These are phyloP conservation scores for Colletotrichum tabaci DNA, from an alignment of 2,329 filamentous ascomycete species.

Conservation along the genomic window DNA sequence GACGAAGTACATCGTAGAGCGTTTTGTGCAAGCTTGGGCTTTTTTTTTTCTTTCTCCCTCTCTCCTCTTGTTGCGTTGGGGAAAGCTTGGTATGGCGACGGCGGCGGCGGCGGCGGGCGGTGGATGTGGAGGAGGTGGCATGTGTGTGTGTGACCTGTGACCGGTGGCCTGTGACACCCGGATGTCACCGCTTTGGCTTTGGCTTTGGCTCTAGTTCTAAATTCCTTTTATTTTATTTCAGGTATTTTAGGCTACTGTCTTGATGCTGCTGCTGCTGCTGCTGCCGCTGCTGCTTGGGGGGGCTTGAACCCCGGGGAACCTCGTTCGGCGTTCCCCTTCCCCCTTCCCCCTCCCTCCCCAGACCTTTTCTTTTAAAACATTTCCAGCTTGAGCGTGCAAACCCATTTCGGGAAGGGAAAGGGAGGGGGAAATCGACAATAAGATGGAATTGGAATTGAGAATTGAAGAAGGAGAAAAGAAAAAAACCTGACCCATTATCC, in stretches of 20 bases:
- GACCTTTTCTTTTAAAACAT: neutral
- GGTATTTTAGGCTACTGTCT: neutral
- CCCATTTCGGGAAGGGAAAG: no score
- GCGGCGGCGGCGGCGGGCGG: no score
- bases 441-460: no score
- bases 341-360: neutral
- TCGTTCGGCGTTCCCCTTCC: no score
- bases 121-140: no score
- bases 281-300: no score
- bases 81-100: neutral
- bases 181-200: conserved; percentile 15
- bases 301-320: no score
- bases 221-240: neutral
- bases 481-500: neutral
- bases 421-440: no score
- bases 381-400: neutral
- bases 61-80: neutral
- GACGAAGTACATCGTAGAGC: neutral
- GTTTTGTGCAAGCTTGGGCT: conserved; percentile 1
- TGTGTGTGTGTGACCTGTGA: neutral
- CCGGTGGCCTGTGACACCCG: conserved; percentile 12
- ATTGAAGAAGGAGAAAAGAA: neutral
- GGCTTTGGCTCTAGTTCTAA: neutral
- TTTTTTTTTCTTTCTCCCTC: no score
- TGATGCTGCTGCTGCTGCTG: no score